phyloP scores from a whole-genome alignment of 1,284 basidiomycete species.

The Singerocomus rubriflavus region DNA sequence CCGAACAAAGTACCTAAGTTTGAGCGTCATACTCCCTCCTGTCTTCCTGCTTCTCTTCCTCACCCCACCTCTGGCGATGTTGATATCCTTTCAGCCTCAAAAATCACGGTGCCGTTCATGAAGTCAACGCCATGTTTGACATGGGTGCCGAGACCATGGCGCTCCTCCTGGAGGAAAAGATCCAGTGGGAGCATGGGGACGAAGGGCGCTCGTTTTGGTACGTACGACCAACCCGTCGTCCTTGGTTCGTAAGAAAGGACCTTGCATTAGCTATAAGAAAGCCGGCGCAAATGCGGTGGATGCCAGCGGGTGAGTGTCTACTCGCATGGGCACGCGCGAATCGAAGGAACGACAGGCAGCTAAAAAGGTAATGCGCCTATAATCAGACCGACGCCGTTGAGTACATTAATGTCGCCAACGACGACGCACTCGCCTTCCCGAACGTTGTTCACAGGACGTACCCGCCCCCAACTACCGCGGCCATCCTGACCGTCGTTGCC shows the following conservation, averaged over 20 bases:
- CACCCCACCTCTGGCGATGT: not conserved
- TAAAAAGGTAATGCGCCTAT: not conserved
- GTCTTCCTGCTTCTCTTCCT: no score
- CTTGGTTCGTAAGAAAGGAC: not conserved
- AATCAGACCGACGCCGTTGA: constrained; percentile 50
- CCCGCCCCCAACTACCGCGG: constrained; percentile 48
- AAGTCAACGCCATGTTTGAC: constrained; percentile 56
- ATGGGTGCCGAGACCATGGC: constrained; percentile 56
- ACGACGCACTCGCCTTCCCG: constrained; percentile 61
- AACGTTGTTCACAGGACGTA: constrained; percentile 49
- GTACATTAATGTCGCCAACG: constrained; percentile 66
- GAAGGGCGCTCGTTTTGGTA: constrained; percentile 62
- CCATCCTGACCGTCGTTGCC: constrained; percentile 46
- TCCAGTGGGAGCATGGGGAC: constrained; percentile 66
- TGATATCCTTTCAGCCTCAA: constrained; percentile 43
- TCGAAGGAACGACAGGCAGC: no score
- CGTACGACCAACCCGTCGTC: not conserved
- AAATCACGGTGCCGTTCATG: constrained; percentile 57
- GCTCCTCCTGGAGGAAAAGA: constrained; percentile 58
- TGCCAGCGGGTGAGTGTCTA: constrained; percentile 43
- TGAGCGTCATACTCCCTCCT: no score
- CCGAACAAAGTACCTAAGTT: no score
- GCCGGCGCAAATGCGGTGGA: constrained; percentile 62
- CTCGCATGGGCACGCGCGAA: no score
- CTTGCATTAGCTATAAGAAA: constrained; percentile 55